Base-by-base conservation (phyloP, 352 stramenopile species). In the Phytopythium vexans region DNA sequence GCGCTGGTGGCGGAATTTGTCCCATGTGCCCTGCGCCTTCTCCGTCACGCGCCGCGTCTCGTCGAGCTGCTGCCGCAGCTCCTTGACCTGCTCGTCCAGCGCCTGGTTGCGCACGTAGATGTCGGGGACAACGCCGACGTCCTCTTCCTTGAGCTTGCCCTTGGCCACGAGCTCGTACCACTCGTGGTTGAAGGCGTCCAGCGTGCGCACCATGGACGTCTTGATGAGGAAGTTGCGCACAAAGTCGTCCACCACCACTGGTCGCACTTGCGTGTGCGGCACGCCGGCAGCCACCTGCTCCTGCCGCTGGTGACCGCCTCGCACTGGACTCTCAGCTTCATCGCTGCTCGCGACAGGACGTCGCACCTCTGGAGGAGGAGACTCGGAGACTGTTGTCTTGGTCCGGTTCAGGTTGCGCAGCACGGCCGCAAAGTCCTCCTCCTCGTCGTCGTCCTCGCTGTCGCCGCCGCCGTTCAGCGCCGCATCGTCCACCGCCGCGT, bases 171-270 rank as follows among this genome's bases (percentile, higher is more conserved):
- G 89, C 58, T 98, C 91, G 72, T 97, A 98, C 92, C 94, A 98
- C 70, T 98, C 94, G 57, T 95, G 92, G 65, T 98, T 98, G 69
- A 98, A 98, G 58, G 76, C 77, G 52, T 98, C 90, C 33, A 98
- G 80, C 46, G 92, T 97, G 31, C 77, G 71, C 6, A 72, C 52
- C 77, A 98, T 95, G 35, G 83, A 77, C 11, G 95, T 66, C 58
- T 98, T 97, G 66, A 98, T 97, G 43, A 98, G 69, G 61, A 98
- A 98, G 56, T 97, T 98, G 36, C 91, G 86, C 58, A 98, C 87
- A 44, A 98, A 98, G 52, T 98, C 92, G 64, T 98, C 92, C 27
- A 97, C 82, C 9, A 98, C 88, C 0, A 88, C 79, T 6, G 92
- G 92, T 31, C 78, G 72, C 49, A 88, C 74, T 70, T 91, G 82